These are phyloP conservation scores for Candida dajiaensis DNA, from an alignment of 805 yeast species.

Conservation along the genomic window DNA sequence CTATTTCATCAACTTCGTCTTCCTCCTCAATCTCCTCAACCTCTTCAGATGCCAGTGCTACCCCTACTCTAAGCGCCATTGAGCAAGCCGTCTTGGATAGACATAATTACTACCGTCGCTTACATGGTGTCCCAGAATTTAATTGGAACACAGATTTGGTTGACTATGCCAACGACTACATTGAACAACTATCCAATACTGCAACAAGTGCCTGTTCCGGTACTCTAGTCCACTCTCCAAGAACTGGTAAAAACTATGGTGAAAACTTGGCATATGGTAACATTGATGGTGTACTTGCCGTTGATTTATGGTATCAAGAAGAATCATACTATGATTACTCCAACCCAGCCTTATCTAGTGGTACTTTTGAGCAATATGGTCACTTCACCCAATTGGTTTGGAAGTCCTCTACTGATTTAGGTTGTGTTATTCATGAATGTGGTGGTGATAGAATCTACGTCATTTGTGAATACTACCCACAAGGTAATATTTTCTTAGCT, in stretches of 20 bases:
- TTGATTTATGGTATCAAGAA: conserved; percentile 73
- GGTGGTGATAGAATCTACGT: conserved; percentile 41
- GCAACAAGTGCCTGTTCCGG: conserved; percentile 51
- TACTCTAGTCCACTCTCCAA: conserved; percentile 54
- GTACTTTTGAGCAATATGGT: conserved; percentile 47
- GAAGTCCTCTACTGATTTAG: conserved; percentile 54
- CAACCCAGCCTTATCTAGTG: conserved; percentile 35
- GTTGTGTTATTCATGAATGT: conserved; percentile 43
- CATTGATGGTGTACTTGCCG: conserved; percentile 33
- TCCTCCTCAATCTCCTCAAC: conserved; percentile 10
- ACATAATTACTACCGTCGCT: conserved; percentile 46
- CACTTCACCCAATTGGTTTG: conserved; percentile 79
- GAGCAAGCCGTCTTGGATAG: conserved; percentile 38
- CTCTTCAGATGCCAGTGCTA: conserved; percentile 13
- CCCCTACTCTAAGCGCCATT: conserved; percentile 24
- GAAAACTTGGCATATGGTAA: conserved; percentile 74
- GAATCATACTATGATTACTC: conserved; percentile 47
- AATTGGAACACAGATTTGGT: conserved; percentile 44
- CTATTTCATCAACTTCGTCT: conserved; percentile 9
- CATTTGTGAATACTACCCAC: conserved; percentile 59
- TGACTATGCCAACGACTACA: conserved; percentile 45
- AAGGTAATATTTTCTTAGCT: conserved; percentile 41
- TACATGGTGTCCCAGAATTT: conserved; percentile 38
- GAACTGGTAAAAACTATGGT: conserved; percentile 47
- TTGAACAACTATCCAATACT: conserved; percentile 33